Conservation (phyloP, 176 grass and related monocot genomes). For the Carex parvula region DNA sequence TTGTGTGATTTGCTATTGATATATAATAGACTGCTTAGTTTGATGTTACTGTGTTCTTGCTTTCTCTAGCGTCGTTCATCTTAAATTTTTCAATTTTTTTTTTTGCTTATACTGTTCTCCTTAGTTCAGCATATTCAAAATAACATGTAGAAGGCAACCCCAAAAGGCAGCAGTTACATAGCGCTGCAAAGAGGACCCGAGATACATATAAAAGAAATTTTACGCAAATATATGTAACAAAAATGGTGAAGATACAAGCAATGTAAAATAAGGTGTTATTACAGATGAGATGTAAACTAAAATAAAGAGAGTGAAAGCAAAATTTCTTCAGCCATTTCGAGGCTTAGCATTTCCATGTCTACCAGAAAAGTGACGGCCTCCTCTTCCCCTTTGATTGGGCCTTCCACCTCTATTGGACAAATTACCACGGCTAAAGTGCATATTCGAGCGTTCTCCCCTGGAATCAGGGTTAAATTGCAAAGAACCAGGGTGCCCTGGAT, state of each 20-base stretch:
- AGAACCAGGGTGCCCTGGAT: background rate
- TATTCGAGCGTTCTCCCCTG: background rate
- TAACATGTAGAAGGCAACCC: background rate
- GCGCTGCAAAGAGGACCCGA: background rate
- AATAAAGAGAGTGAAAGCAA: background rate
- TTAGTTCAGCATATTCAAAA: background rate
- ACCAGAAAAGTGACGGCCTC: slow-evolving; percentile 33
- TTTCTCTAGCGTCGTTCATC: too few relatives aligned
- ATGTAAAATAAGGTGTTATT: background rate
- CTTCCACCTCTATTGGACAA: slow-evolving; percentile 44
- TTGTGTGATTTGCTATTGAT: background rate
- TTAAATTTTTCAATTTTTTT: background rate
- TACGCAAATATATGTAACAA: background rate
- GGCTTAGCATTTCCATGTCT: background rate
- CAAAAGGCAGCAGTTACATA: background rate
- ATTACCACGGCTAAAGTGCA: slow-evolving; percentile 44
- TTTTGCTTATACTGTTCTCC: background rate
- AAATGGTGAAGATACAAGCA: background rate
- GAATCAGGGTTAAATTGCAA: slow-evolving; percentile 13
- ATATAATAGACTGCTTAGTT: background rate
- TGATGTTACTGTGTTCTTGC: background rate
- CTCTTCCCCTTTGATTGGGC: slow-evolving; percentile 45
- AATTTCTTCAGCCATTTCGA: slow-evolving; percentile 7
- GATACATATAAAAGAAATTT: background rate
- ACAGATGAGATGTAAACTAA: background rate